Evolutionary conservation across 345 rosid genomes (phyloP).

Genomic region (Arabis hirsuta): DNA sequence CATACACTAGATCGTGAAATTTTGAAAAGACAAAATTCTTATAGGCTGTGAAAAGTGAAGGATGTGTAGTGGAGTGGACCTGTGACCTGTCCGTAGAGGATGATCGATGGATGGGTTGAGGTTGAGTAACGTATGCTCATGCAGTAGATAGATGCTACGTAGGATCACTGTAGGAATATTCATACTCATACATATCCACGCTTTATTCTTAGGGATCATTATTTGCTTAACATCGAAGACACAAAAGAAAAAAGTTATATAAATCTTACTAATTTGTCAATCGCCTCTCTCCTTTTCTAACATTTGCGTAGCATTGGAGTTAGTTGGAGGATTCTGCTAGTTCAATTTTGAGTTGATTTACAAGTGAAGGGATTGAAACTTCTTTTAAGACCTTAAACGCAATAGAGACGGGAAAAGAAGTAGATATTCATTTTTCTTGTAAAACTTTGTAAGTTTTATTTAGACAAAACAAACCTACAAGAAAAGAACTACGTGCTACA

Average conservation of each 20-base stretch:
- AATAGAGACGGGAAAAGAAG: neutral
- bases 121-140: slow-evolving; percentile 38
- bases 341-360: neutral
- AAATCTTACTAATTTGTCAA: slow-evolving; percentile 23
- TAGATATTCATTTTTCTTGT: neutral
- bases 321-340: slow-evolving; percentile 14
- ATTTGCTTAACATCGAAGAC: slow-evolving; percentile 28
- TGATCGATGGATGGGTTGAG: slow-evolving; percentile 25
- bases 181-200: slow-evolving; percentile 18
- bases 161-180: slow-evolving; percentile 32
- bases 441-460: too few relatives aligned
- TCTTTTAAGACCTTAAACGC: slow-evolving; percentile 4
- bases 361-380: neutral
- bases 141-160: slow-evolving; percentile 38
- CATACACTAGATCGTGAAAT: neutral
- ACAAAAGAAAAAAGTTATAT: neutral
- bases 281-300: slow-evolving; percentile 8
- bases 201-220: slow-evolving; percentile 5
- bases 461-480: neutral
- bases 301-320: slow-evolving; percentile 40
- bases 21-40: neutral
- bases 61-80: neutral
- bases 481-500: neutral
- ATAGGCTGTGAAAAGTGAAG: slow-evolving; percentile 13
- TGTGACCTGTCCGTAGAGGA: slow-evolving; percentile 11